phyloP scores from a whole-genome alignment of 257 asterid genomes.

The Nicotiana otophora region DNA sequence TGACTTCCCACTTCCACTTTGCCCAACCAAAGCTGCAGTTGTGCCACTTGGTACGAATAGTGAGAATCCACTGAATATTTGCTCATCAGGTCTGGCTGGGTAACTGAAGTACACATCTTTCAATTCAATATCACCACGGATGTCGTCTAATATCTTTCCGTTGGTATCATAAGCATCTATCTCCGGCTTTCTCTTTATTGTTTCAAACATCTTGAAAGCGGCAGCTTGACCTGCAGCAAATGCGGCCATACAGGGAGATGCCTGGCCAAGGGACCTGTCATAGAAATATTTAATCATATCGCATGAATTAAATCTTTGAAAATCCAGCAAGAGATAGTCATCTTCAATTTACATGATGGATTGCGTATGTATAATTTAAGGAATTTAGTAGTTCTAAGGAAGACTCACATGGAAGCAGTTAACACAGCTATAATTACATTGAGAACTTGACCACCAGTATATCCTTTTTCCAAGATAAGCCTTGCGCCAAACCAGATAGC shows the following conservation, averaged over 20 bases:
- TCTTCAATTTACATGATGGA: background rate
- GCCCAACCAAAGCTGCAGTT: slow-evolving; percentile 86
- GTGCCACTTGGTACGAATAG: slow-evolving; percentile 53
- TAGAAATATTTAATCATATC: slow-evolving; percentile 5
- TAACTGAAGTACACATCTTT: slow-evolving; percentile 55
- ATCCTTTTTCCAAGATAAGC: slow-evolving; percentile 50
- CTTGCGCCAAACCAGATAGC: slow-evolving; percentile 76
- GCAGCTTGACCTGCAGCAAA: slow-evolving; percentile 82
- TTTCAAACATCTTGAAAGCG: slow-evolving; percentile 83
- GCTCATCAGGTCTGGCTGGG: slow-evolving; percentile 78
- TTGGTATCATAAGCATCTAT: slow-evolving; percentile 61
- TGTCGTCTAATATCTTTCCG: slow-evolving; percentile 54
- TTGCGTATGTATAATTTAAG: background rate
- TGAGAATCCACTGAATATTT: slow-evolving; percentile 61
- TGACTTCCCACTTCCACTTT: slow-evolving; percentile 89
- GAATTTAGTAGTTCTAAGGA: background rate
- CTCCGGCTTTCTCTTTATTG: slow-evolving; percentile 56
- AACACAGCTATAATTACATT: slow-evolving; percentile 60
- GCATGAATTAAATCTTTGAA: slow-evolving; percentile 1
- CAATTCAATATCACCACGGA: slow-evolving; percentile 60
- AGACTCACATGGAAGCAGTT: slow-evolving; percentile 70
- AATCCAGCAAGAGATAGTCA: background rate
- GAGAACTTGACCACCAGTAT: slow-evolving; percentile 55
- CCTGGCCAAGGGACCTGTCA: slow-evolving; percentile 76
- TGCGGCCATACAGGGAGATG: slow-evolving; percentile 73